Evolutionary conservation across 768 basidiomycete genomes (phyloP).

Genomic region (Naganishia vaughanmartiniae): DNA sequence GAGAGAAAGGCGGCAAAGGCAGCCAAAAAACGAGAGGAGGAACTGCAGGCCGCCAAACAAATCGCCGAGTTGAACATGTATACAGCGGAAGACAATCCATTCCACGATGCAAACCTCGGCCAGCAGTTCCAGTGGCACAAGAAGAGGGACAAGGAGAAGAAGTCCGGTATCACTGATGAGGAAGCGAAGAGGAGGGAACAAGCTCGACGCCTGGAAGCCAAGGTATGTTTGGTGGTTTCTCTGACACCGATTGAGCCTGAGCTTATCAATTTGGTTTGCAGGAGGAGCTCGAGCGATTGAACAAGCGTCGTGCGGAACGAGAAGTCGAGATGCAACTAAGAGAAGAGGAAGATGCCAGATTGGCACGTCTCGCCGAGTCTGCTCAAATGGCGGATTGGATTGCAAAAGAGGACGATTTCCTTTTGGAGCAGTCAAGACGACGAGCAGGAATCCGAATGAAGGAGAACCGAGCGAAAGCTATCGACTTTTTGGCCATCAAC

Average conservation of each 20-base stretch:
- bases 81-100: conserved; percentile 94
- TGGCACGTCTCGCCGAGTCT: conserved; percentile 85
- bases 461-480: conserved; percentile 96
- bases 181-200: conserved; percentile 80
- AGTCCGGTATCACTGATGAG: conserved; percentile 71
- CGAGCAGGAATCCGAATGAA: conserved; percentile 90
- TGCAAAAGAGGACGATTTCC: conserved; percentile 93
- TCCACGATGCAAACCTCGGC: conserved; percentile 92
- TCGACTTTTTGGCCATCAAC: conserved; percentile 95
- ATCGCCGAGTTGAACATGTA: conserved; percentile 89
- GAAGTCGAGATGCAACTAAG: conserved; percentile 82
- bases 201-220: conserved; percentile 78
- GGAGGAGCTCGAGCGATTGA: conserved; percentile 89
- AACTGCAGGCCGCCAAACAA: conserved; percentile 75
- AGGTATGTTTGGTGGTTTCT: conserved; percentile 47
- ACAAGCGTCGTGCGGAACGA: conserved; percentile 82
- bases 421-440: conserved; percentile 85
- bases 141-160: conserved; percentile 93
- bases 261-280: conserved; percentile 25
- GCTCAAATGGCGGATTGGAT: conserved; percentile 99
- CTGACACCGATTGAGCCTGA: background rate
- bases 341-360: conserved; percentile 87
- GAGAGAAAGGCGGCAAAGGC: conserved; percentile 82
- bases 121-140: conserved; percentile 99
- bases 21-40: conserved; percentile 46